These are phyloP conservation scores for Cryphonectria parasitica DNA, from an alignment of 2,329 filamentous ascomycete species.

Conservation along the genomic window DNA sequence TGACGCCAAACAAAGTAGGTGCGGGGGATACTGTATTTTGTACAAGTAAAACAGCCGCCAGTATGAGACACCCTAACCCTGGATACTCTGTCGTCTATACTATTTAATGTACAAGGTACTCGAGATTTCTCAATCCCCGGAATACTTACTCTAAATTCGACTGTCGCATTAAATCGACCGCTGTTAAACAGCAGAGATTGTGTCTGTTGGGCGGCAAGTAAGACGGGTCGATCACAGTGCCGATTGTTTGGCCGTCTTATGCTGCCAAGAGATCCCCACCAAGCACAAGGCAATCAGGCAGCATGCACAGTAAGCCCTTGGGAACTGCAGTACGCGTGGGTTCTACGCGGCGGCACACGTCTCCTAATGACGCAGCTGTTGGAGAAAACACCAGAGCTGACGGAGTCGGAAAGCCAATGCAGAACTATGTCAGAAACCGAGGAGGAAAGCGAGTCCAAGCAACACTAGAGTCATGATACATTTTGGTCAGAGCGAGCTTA, in stretches of 20 bases:
- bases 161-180: background rate
- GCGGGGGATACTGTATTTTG: too few species aligned
- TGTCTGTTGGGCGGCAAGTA: background rate
- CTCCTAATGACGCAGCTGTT: background rate
- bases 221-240: background rate
- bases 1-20: background rate
- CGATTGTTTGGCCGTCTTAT: background rate
- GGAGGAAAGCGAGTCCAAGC: background rate
- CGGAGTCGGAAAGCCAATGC: background rate
- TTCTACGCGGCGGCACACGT: constrained; percentile 2
- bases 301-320: background rate
- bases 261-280: background rate
- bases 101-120: too few species aligned
- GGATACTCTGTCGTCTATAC: too few species aligned
- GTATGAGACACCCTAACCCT: too few species aligned
- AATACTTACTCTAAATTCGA: too few species aligned
- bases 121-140: too few species aligned
- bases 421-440: background rate
- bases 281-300: background rate
- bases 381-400: background rate
- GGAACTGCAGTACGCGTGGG: background rate
- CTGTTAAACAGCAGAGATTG: background rate
- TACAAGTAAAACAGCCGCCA: background rate
- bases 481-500: background rate
- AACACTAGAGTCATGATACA: background rate